Percentiles rank a stretch among this genome's conserved stretches.
These are phyloP conservation scores for Populus alba DNA, from an alignment of 345 rosid species.

Conservation along the genomic window DNA sequence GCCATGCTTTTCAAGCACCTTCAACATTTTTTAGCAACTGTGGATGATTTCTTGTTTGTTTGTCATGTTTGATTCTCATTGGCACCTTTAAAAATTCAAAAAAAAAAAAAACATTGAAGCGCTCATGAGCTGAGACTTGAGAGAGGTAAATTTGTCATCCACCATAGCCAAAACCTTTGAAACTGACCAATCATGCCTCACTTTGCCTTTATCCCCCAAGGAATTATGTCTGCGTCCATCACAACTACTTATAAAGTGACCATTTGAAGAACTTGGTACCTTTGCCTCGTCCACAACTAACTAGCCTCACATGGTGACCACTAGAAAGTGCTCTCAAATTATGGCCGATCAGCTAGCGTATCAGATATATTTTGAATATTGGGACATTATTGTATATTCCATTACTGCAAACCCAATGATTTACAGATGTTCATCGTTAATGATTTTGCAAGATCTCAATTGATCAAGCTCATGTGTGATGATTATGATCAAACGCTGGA, in stretches of 20 bases:
- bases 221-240: not conserved
- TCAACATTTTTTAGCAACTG: not conserved
- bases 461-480: slow-evolving; percentile 3
- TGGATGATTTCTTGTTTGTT: not conserved
- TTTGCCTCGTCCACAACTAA: slow-evolving; percentile 14
- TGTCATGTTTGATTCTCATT: not conserved
- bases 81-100: slow-evolving; percentile 9
- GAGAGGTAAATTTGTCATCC: slow-evolving; percentile 8
- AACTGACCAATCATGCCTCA: slow-evolving; percentile 11
- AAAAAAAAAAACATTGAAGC: not conserved
- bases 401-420: not conserved
- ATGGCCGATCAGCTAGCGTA: not conserved
- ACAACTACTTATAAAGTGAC: not conserved
- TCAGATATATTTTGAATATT: not conserved
- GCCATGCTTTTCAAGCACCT: slow-evolving; percentile 8
- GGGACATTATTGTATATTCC: not conserved
- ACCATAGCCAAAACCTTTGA: slow-evolving; percentile 1
- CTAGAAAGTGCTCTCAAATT: not conserved
- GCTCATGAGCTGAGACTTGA: not conserved
- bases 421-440: not conserved
- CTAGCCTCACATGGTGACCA: slow-evolving; percentile 14
- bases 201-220: not conserved
- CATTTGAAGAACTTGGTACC: not conserved
- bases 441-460: slow-evolving; percentile 14
- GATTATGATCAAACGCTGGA: not conserved